Evolutionary conservation across 805 yeast genomes (phyloP), one percentile per base, ranked within the genome.

Genomic region (Nakazawaea wyomingensis): DNA sequence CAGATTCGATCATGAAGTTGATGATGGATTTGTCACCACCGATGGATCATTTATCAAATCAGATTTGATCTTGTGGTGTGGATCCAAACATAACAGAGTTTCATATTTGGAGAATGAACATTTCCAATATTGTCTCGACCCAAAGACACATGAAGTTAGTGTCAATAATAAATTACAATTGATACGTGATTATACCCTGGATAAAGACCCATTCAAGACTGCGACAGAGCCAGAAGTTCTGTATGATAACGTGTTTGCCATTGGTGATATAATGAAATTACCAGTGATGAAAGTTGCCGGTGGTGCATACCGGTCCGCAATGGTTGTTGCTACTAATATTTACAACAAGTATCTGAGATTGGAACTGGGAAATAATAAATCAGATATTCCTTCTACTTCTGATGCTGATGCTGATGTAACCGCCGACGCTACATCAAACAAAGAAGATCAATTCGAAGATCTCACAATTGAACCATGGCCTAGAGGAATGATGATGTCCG

Each of bases 261-360:
- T 61, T 22, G 72, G 72, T 18, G 72, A 68, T 47, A 47, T 66
- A 26, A 54, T 53, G 10, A 60, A 63, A 21, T 40, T 61, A 21
- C 61, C 60, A n/a, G 61, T 66, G 31, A 62, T 67, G 44, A 68
- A 67, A 50, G 62, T 66, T 3, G 70, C 71, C 4, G 71, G 71
- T 2, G 66, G 64, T 48, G 72, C 72, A 11, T 49, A 50, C 21
- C 48, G 50, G 40, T 49, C 49, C 49, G 64, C 59, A 10, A 47
- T 49, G 11, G 50, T 52, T 19, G 62, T 53, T 9, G 56, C 59
- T 14, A 46, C 48, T 33, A 60, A 60, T 42, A 13, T 41, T 8
- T 29, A 20, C 16, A 35, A 34, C 22, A 30, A 34, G 19, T 33
- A 32, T 21, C 17, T 21, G 29, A 13, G 10, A 7, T 14, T 19